These are phyloP conservation scores for Candida patagonica DNA, from an alignment of 805 yeast genomes.

Conservation along the genomic window DNA sequence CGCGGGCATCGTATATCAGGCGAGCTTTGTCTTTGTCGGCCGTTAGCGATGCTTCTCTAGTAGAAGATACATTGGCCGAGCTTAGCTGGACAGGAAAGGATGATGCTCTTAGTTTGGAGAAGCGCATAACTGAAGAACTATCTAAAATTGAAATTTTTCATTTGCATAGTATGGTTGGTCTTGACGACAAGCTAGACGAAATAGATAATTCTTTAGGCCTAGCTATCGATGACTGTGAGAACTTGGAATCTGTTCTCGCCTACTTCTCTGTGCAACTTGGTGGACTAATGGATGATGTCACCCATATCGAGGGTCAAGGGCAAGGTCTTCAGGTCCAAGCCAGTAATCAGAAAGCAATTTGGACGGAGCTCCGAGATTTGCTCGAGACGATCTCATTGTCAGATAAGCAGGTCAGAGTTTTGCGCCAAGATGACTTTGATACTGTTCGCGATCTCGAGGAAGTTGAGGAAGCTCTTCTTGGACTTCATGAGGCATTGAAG, in stretches of 20 bases:
- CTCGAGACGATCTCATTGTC: conserved; percentile 63
- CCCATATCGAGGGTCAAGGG: conserved; percentile 61
- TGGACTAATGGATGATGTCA: conserved; percentile 58
- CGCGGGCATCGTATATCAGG: conserved; percentile 7
- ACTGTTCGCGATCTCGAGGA: conserved; percentile 34
- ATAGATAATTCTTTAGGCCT: conserved; percentile 35
- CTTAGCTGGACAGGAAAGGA: conserved; percentile 68
- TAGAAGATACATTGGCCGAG: conserved; percentile 65
- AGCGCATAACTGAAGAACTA: conserved; percentile 50
- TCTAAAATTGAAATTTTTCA: conserved; percentile 54
- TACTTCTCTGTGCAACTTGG: conserved; percentile 53
- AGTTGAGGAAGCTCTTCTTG: conserved; percentile 47
- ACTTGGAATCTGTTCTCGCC: conserved; percentile 45
- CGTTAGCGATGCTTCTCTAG: conserved; percentile 22
- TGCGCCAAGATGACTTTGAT: conserved; percentile 42
- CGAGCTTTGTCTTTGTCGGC: conserved; percentile 12
- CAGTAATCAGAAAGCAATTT: conserved; percentile 67
- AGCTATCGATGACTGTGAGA: conserved; percentile 45
- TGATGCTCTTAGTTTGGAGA: conserved; percentile 48
- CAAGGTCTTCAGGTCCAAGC: conserved; percentile 78
- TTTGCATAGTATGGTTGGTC: conserved; percentile 44
- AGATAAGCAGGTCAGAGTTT: conserved; percentile 39
- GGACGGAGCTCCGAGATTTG: conserved; percentile 59
- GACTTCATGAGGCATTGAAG: conserved; percentile 53
- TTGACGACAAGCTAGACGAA: conserved; percentile 37